Percentiles rank a stretch among this genome's conserved stretches.
These are phyloP conservation scores for Pilaira anomala DNA, from an alignment of 192 early-diverging fungal species.

Conservation along the genomic window DNA sequence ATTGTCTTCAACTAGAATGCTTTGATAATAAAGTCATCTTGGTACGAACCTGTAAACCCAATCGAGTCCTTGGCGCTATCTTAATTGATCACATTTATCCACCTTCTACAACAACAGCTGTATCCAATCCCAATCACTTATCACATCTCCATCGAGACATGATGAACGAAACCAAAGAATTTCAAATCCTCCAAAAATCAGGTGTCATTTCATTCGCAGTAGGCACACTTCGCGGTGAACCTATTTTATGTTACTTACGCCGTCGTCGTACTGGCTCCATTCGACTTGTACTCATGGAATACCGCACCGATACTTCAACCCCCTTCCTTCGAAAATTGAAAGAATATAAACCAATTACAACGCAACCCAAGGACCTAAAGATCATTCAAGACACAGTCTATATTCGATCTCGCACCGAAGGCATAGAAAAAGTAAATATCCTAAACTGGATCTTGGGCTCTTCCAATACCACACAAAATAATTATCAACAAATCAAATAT, in stretches of 20 bases:
- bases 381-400: conserved; percentile 8
- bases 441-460: background rate
- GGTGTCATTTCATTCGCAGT: conserved; percentile 11
- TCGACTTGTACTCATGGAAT: conserved; percentile 5
- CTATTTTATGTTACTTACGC: conserved; percentile 5
- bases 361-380: conserved; percentile 1
- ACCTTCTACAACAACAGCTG: background rate
- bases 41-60: background rate
- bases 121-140: too few relatives aligned
- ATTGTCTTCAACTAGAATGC: conserved; percentile 3
- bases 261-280: conserved; percentile 10
- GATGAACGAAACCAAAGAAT: conserved; percentile 1
- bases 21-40: conserved; percentile 9
- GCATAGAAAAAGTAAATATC: conserved; percentile 4
- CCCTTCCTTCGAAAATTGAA: background rate
- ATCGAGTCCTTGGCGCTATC: conserved; percentile 4
- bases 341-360: conserved; percentile 1
- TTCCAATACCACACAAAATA: background rate
- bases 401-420: conserved; percentile 5
- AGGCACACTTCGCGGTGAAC: conserved; percentile 3
- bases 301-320: background rate
- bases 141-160: background rate
- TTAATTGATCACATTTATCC: conserved; percentile 3
- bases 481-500: background rate
- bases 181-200: conserved; percentile 15